phyloP scores from a whole-genome alignment of 352 stramenopile genomes.

The Pythium angustatum region DNA sequence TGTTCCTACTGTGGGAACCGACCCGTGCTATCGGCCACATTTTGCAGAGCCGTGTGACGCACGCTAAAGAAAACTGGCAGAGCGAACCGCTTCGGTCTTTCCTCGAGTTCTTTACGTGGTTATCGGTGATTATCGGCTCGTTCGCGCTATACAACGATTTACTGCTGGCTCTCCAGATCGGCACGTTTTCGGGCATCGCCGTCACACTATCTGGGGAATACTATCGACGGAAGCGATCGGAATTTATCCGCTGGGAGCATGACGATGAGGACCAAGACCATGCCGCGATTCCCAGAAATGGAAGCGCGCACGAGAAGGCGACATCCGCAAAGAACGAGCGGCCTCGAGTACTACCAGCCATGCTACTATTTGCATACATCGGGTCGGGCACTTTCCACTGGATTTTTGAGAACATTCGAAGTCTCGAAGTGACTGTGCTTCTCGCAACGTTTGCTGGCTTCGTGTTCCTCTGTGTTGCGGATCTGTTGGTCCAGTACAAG shows the following conservation, averaged over 20 bases:
- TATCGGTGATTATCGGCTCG: conserved; percentile 73
- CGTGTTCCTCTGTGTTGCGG: conserved; percentile 79
- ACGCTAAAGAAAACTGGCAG: conserved; percentile 79
- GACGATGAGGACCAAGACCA: conserved; percentile 29
- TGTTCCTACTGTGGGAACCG: conserved; percentile 83
- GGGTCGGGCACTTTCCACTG: conserved; percentile 85
- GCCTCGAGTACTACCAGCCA: conserved; percentile 40
- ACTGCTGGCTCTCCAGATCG: conserved; percentile 73
- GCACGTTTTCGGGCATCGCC: conserved; percentile 82
- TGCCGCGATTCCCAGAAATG: background rate
- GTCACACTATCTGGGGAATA: conserved; percentile 78
- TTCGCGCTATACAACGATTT: conserved; percentile 85
- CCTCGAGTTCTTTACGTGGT: conserved; percentile 82
- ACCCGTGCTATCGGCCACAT: conserved; percentile 70
- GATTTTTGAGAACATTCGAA: conserved; percentile 89
- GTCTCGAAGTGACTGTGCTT: conserved; percentile 77
- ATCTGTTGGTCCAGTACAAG: conserved; percentile 49
- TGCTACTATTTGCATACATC: conserved; percentile 85
- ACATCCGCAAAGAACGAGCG: conserved; percentile 16
- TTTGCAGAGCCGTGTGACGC: conserved; percentile 74
- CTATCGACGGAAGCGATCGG: conserved; percentile 64
- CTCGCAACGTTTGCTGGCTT: conserved; percentile 80
- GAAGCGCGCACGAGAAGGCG: background rate
- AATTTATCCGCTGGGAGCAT: conserved; percentile 52
- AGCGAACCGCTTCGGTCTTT: conserved; percentile 78